These are phyloP conservation scores for Artemisia annua DNA, from an alignment of 129 eudicot species.

Conservation along the genomic window DNA sequence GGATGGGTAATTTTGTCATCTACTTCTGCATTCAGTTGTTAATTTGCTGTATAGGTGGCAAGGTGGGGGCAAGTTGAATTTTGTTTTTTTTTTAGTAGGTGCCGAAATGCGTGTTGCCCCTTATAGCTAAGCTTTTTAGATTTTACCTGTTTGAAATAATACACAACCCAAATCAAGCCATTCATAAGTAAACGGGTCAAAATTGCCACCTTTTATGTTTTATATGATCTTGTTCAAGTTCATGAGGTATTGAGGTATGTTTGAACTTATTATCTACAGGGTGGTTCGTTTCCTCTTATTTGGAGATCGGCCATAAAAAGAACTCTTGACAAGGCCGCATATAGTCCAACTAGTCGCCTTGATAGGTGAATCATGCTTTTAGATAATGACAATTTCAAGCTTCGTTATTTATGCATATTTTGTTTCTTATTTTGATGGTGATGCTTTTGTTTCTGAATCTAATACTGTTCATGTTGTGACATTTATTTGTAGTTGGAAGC, in stretches of 20 bases:
- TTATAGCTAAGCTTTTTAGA: background rate
- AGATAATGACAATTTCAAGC: background rate
- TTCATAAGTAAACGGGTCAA: background rate
- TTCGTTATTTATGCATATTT: background rate
- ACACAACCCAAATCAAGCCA: background rate
- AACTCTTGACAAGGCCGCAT: conserved; percentile 70
- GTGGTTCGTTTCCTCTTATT: conserved; percentile 93
- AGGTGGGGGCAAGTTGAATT: background rate
- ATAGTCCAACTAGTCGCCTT: conserved; percentile 50
- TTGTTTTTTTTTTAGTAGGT: background rate
- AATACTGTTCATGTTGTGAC: background rate
- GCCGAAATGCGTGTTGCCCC: background rate
- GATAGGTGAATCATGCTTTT: conserved; percentile 60
- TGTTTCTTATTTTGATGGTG: background rate
- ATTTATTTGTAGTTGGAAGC: conserved; percentile 72
- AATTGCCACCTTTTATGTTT: background rate
- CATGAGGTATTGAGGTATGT: conserved; percentile 27
- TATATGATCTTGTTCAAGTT: conserved; percentile 10
- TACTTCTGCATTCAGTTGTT: background rate
- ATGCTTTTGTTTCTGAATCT: background rate
- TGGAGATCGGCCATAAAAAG: conserved; percentile 88
- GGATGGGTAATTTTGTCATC: conserved; percentile 77
- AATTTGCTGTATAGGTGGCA: background rate
- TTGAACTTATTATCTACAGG: conserved; percentile 45
- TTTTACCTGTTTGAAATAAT: background rate